Conservation (phyloP, 352 stramenopile genomes). For the Globisporangium irregulare region DNA sequence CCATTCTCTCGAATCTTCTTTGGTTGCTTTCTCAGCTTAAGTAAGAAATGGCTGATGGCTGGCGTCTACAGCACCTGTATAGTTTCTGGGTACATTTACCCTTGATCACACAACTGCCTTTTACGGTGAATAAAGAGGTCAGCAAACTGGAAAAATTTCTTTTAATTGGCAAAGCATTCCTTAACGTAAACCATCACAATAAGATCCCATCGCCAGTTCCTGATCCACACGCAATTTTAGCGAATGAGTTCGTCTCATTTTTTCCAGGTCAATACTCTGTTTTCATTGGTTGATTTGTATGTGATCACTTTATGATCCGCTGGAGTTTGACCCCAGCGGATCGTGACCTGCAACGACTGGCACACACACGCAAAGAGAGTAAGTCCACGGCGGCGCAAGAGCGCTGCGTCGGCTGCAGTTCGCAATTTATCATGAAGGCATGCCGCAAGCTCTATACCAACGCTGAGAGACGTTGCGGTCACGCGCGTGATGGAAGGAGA, state of each 20-base stretch:
- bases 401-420: not conserved
- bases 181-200: conserved; percentile 1
- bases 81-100: no score
- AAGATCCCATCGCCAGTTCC: not conserved
- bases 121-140: no score
- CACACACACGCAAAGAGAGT: not conserved
- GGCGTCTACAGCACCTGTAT: no score
- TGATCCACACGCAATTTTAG: conserved; percentile 1
- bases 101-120: no score
- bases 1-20: no score
- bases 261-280: not conserved
- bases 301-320: not conserved
- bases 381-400: not conserved
- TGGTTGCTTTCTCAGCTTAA: no score
- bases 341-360: not conserved
- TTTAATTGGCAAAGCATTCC: no score
- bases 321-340: not conserved
- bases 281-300: conserved; percentile 2
- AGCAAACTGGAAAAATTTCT: no score
- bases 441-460: conserved; percentile 7
- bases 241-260: conserved; percentile 1
- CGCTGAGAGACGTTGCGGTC: not conserved
- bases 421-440: not conserved
- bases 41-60: no score
- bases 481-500: conserved; percentile 2